These are phyloP conservation scores for Carallia brachiata DNA, from an alignment of 345 rosid species.

Conservation along the genomic window DNA sequence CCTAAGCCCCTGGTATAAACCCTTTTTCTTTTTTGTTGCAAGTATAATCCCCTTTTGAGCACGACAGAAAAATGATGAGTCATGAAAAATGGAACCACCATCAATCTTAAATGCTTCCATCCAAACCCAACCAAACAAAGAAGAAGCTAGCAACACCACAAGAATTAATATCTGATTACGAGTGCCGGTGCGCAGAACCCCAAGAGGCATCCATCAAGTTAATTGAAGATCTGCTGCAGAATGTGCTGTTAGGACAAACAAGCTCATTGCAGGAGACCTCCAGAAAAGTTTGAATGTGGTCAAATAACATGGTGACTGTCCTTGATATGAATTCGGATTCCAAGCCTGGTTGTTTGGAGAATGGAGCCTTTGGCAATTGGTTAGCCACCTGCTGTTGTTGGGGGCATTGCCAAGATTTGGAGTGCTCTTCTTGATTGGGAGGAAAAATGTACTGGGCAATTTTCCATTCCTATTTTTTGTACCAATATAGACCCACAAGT, in stretches of 20 bases:
- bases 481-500: no score
- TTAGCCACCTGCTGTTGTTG: conserved; percentile 29
- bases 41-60: no score
- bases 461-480: not conserved
- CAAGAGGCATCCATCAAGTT: conserved; percentile 73
- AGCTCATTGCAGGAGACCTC: conserved; percentile 37
- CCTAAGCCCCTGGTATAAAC: no score
- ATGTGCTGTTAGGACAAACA: conserved; percentile 50
- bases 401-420: conserved; percentile 65
- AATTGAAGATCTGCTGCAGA: conserved; percentile 73
- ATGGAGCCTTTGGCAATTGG: conserved; percentile 56
- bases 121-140: conserved; percentile 19
- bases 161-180: conserved; percentile 75
- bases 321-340: conserved; percentile 78
- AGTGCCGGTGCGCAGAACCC: conserved; percentile 57
- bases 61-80: no score
- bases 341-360: conserved; percentile 57
- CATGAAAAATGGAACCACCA: conserved; percentile 41
- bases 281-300: conserved; percentile 57
- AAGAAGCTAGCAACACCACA: conserved; percentile 57
- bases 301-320: conserved; percentile 49
- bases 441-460: not conserved
- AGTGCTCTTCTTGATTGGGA: conserved; percentile 30
- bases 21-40: no score
- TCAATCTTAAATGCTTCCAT: conserved; percentile 28